Evolutionary conservation across 108 stramenopile species (phyloP).

Genomic region (Nitzschia palea): DNA sequence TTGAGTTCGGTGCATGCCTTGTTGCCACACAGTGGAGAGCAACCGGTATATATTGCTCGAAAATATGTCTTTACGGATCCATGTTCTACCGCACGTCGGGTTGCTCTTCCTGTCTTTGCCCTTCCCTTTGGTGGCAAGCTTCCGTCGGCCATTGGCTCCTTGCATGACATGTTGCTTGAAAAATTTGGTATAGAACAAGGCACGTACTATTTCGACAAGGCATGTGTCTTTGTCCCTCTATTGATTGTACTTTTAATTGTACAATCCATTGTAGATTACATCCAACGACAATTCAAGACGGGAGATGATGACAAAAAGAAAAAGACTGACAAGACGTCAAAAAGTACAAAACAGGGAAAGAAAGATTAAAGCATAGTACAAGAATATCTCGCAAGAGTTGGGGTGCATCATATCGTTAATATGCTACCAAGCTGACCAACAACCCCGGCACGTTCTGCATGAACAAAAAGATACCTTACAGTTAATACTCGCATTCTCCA

Average conservation of each 20-base stretch:
- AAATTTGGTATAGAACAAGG: constrained; percentile 77
- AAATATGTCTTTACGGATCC: constrained; percentile 79
- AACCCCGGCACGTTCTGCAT: too few species aligned
- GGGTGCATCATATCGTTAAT: too few species aligned
- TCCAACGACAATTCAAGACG: constrained; percentile 12
- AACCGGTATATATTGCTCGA: constrained; percentile 68
- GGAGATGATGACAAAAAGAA: constrained; percentile 3
- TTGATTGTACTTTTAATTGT: constrained; percentile 49
- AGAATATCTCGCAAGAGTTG: too few species aligned
- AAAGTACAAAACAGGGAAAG: constrained; percentile 23
- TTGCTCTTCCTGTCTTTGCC: constrained; percentile 76
- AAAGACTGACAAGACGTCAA: neutral
- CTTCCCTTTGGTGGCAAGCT: constrained; percentile 65
- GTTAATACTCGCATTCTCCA: too few species aligned
- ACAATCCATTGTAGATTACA: constrained; percentile 32
- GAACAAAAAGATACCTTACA: too few species aligned
- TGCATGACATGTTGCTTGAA: constrained; percentile 61
- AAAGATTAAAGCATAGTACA: constrained; percentile 24
- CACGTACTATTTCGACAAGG: constrained; percentile 66
- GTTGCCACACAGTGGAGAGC: constrained; percentile 27
- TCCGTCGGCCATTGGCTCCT: constrained; percentile 39
- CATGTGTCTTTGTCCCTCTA: constrained; percentile 63
- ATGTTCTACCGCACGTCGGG: constrained; percentile 48
- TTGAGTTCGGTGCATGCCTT: constrained; percentile 63
- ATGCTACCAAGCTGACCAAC: too few species aligned